Evolutionary conservation across 129 eudicot genomes (phyloP), one percentile per base, ranked within the genome.

Genomic region (Flaveria brownii): DNA sequence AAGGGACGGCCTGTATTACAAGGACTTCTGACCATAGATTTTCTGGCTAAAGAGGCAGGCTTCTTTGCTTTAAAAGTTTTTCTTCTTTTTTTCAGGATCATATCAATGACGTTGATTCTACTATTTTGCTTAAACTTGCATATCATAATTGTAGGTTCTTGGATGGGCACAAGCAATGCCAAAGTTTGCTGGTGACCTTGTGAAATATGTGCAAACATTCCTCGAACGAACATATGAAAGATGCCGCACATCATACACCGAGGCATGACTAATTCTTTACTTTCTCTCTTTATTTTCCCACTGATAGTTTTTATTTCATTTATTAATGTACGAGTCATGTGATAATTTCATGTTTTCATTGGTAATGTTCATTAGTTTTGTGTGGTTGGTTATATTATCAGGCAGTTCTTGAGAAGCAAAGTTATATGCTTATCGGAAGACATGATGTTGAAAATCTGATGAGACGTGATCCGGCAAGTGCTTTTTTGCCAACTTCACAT

Each of bases 141-240:
- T 47, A 45, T 33, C 73, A 41, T 61, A 68, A 39, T 17, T 61
- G 42, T 71, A 94, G 99, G 97, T 95, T 59, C 91, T 95, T 85
- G 92, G 97, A 14, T 95, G 99, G 99, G 99, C 97, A 60, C 99
- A 95, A 78, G 90, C 97, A 82, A 91, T 95, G 99, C 99, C 99
- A 14, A 95, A 95, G 54, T 95, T 91, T 85, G 85, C 99, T 78
- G 84, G 88, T 78, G 99, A 91, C 50, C 96, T 95, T 76, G 88
- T 91, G 82, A 89, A 87, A 56, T 82, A 91, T 36, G 99, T 95
- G 76, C 97, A 91, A 64, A 91, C 97, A 72, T 91, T 95, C 71
- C 96, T 95, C 16, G 99, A 95, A 82, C 84, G 99, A 76, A 81
- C 97, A 71, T 95, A 95, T 45, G 99, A 95, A 89, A 95, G 96